These are phyloP conservation scores for Zygosaccharomyces pseudobailii DNA, from an alignment of 1,139 yeast genomes.

Conservation along the genomic window DNA sequence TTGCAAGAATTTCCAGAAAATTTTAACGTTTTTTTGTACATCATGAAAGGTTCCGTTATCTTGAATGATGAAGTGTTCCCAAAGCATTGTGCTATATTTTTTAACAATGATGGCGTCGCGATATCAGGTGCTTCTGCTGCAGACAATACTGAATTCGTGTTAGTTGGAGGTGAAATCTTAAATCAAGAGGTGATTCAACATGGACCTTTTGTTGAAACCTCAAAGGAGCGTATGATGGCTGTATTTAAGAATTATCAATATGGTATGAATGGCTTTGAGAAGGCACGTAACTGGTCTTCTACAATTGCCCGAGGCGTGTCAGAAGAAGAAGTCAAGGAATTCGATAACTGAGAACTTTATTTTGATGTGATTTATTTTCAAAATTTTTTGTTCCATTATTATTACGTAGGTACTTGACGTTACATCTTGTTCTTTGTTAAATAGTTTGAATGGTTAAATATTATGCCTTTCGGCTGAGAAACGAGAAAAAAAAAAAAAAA, in stretches of 20 bases:
- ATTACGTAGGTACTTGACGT: too few species aligned
- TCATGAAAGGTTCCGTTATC: slow-evolving; percentile 57
- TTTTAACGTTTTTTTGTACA: slow-evolving; percentile 71
- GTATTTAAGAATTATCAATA: slow-evolving; percentile 69
- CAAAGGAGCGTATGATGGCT: slow-evolving; percentile 55
- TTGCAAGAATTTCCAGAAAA: slow-evolving; percentile 56
- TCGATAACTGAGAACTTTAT: background rate
- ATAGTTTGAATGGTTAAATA: background rate
- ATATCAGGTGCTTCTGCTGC: slow-evolving; percentile 47
- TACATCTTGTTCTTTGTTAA: background rate
- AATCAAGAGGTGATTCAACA: slow-evolving; percentile 79
- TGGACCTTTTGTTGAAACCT: slow-evolving; percentile 80
- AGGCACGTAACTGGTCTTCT: slow-evolving; percentile 62
- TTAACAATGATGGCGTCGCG: slow-evolving; percentile 59
- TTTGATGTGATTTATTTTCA: too few species aligned
- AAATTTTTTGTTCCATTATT: too few species aligned
- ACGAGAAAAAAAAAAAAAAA: background rate
- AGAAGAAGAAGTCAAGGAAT: slow-evolving; percentile 14
- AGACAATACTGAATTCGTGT: slow-evolving; percentile 44
- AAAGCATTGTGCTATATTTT: slow-evolving; percentile 54
- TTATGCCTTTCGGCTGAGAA: background rate
- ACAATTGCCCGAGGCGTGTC: slow-evolving; percentile 57
- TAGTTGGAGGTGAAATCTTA: slow-evolving; percentile 73
- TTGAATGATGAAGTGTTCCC: slow-evolving; percentile 44
- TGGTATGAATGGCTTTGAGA: slow-evolving; percentile 71